Base-by-base conservation (phyloP, 805 yeast species). In the Yamadazyma philogaea region DNA sequence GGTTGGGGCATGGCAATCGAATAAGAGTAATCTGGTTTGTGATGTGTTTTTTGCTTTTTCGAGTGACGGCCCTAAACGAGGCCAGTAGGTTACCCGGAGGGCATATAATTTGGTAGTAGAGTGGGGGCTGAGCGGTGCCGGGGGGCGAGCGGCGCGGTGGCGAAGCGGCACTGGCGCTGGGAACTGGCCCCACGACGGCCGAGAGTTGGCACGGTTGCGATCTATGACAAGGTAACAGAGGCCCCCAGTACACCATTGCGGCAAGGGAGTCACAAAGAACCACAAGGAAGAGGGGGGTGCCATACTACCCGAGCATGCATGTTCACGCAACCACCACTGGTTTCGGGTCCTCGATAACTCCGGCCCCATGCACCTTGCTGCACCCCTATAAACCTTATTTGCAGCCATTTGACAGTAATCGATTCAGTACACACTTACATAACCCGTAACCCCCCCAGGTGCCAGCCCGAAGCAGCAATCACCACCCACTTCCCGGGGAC, bases 401-500 rank as follows among this genome's bases (percentile, higher is more conserved):
- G 28, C 5, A 24, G 28, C 5, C 10, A 4, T 24, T 7, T 24
- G 12, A 24, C 10, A 24, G 12, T 11, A 24, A 11, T 24, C 28
- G 8, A 24, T 24, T 24, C 28, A 24, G 8, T 24, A 24, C 12
- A 24, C 12, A 24, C 3, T 7, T 24, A 24, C 12, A 24, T 12
- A n/a, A 33, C 37, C 8, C 37, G 22, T 14, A 85, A 64, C 1
- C 88, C 89, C 34, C 82, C 79, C 5, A 87, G 76, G 44, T 85
- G 93, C 91, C 91, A 85, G 1, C 93, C 95, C 12, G 81, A 82
- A 6, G 90, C 87, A 1, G 85, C 75, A 26, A 84, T 73, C 0
- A 81, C 80, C 16, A 83, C 59, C 55, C 82, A 79, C 24, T 64
- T 62, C 3, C 78, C 78, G 3, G 53, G 37, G 12, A 49, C 43